Evolutionary conservation across 169 alveolate genomes (phyloP).

Genomic region (Plasmodium knowlesi): DNA sequence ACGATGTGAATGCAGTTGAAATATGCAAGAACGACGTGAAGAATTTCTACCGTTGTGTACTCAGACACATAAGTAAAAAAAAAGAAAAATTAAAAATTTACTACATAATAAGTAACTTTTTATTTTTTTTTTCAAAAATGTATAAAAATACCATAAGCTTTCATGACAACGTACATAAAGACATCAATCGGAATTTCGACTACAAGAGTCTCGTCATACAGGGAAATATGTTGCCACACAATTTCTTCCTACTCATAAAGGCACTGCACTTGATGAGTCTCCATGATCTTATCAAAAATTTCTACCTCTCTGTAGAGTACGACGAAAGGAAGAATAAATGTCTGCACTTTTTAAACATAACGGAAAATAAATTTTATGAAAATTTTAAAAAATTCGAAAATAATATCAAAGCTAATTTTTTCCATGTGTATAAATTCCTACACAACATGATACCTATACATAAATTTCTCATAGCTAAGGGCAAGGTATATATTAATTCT

Average conservation of each 20-base stretch:
- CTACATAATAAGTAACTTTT: slow-evolving; percentile 48
- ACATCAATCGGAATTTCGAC: slow-evolving; percentile 63
- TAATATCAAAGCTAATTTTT: slow-evolving; percentile 36
- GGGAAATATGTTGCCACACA: slow-evolving; percentile 59
- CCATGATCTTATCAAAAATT: slow-evolving; percentile 21
- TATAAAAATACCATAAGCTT: slow-evolving; percentile 51
- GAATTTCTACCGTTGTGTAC: slow-evolving; percentile 39
- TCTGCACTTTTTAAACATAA: slow-evolving; percentile 48
- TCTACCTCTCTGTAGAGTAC: slow-evolving; percentile 36
- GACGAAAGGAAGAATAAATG: slow-evolving; percentile 74
- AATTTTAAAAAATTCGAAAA: slow-evolving; percentile 64
- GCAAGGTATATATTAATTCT: slow-evolving; percentile 26
- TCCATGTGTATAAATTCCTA: slow-evolving; percentile 39
- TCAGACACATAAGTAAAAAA: slow-evolving; percentile 42
- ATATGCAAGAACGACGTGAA: slow-evolving; percentile 31
- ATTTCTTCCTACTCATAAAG: slow-evolving; percentile 36
- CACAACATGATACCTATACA: slow-evolving; percentile 54
- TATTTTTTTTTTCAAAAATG: slow-evolving; percentile 67
- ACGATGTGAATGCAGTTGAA: slow-evolving; percentile 56
- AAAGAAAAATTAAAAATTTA: slow-evolving; percentile 60
- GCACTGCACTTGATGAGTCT: slow-evolving; percentile 59
- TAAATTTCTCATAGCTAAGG: slow-evolving; percentile 39
- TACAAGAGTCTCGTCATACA: slow-evolving; percentile 53
- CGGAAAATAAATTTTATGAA: slow-evolving; percentile 71
- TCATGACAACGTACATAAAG: slow-evolving; percentile 69